Evolutionary conservation across 1,139 yeast species (phyloP), one percentile per base, ranked within the genome.

Genomic region (Ogataea hybrid): DNA sequence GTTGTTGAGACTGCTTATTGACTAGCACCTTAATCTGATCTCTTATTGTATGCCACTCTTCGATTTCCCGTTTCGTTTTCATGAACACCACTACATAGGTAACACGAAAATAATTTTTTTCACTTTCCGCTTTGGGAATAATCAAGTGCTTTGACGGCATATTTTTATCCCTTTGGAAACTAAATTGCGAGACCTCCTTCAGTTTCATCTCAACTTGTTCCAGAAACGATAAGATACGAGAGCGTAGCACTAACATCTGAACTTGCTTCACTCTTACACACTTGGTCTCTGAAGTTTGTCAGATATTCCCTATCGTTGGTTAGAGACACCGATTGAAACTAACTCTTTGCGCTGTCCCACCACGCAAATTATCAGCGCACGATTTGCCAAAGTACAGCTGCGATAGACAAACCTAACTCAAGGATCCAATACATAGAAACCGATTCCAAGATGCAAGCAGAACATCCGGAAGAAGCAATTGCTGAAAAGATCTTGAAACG

Each of bases 401-500:
- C 20, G 20, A 18, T 18, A 18, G 20, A 4, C 8, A 18, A 18
- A 6, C 6, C 20, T 7, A 18, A 18, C 6, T 6, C 20, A 18
- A 8, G 6, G 20, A 6, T 8, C 20, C 2, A 18, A 6, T 6
- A 18, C 20, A 4, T 18, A 18, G 20, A n/a, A n/a, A n/a, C n/a
- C n/a, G 20, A 18, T 5, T 11, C 20, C 11, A n/a, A 29, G 9
- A 37, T 42, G 41, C 32, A 28, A 22, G 5, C 30, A 14, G 46
- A 51, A 44, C 39, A 43, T 23, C 52, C 51, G 30, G 71, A 68
- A 43, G 68, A 67, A 37, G 52, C 58, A 18, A 67, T 67, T 12
- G 70, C 71, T 14, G 68, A 67, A 42, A 65, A 61, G 45, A 67
- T 68, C 33, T 52, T 68, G 37, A 67, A 67, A 44, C 57, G 71